Evolutionary conservation across 2,329 filamentous ascomycete species (phyloP), one percentile per base, ranked within the genome.

Genomic region (Biscogniauxia mediterranea): DNA sequence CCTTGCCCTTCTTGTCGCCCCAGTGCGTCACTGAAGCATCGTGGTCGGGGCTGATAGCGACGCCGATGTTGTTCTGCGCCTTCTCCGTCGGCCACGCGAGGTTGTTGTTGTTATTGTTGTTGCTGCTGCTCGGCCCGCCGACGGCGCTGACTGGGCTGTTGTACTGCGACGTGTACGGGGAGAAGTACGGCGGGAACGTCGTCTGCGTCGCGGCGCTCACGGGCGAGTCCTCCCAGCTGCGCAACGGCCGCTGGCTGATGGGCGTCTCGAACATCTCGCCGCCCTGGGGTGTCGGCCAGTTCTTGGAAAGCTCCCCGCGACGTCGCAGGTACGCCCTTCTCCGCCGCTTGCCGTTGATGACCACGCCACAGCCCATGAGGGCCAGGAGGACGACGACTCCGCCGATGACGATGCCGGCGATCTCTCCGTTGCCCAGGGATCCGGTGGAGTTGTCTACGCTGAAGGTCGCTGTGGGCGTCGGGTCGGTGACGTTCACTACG

Each of bases 141-240:
- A 73, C 74, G 0, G 75, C 80, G 57, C 78, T 83, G 61, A 85
- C 77, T 0, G 85, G 85, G 67, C 84, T 87, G 71, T 78, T 85
- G 73, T 81, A 87, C 61, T 85, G 83, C 50, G 84, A 86, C 20
- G 78, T 79, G 69, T 88, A 88, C 0, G 86, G 85, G 3, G 84
- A 86, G 64, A 86, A 81, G 73, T 87, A 85, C 6, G 77, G 79
- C 0, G 77, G 74, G 64, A 77, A 79, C 0, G 68, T 62, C 61
- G 74, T 74, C 53, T 80, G 78, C 1, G 77, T 77, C 52, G 70
- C 71, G 1, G 75, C 77, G 53, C 79, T 83, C 60, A 80, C 66
- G 0, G 79, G 85, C 25, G 80, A 85, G 64, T 84, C 81, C 23
- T 82, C 80, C 83, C 84, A 86, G 28, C 79, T 77, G 20, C 79